phyloP scores from a whole-genome alignment of 2,329 filamentous ascomycete species.

The Cercospora nicotianae region DNA sequence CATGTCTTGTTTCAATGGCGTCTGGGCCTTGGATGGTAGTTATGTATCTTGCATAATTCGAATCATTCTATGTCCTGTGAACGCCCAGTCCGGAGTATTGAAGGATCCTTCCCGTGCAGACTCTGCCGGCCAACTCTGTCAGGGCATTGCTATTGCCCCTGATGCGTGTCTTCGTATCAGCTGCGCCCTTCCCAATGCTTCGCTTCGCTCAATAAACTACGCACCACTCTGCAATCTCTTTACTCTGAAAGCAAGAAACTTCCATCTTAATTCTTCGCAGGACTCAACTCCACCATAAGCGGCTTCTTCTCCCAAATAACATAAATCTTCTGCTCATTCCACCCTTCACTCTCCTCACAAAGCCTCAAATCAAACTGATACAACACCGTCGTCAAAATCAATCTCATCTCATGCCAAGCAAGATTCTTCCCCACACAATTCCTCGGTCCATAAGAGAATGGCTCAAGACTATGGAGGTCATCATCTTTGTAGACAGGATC shows the following conservation, averaged over 20 bases:
- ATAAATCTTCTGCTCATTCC: constrained; percentile 38
- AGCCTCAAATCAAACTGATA: constrained; percentile 42
- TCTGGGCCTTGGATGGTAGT: background rate
- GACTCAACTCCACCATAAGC: constrained; percentile 19
- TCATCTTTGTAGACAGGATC: constrained; percentile 34
- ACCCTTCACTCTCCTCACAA: constrained; percentile 31
- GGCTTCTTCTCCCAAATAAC: constrained; percentile 38
- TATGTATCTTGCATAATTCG: background rate
- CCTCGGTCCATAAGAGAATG: constrained; percentile 33
- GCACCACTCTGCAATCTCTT: background rate
- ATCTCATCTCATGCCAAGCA: constrained; percentile 36
- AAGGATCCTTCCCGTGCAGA: background rate
- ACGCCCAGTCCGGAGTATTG: background rate
- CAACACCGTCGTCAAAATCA: constrained; percentile 42
- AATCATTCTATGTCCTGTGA: background rate
- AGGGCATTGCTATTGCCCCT: background rate
- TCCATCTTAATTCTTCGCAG: constrained; percentile 5
- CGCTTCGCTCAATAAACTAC: background rate
- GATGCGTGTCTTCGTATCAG: background rate
- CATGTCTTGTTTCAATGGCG: background rate
- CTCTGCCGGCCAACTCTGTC: background rate
- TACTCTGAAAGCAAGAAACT: too few species aligned
- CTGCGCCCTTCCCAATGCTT: background rate
- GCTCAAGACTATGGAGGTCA: constrained; percentile 33
- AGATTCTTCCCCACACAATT: constrained; percentile 32